A percentile compares a stretch with the other conserved stretches of the same genome.
These are phyloP conservation scores for Xanthoceras sorbifolium DNA, from an alignment of 345 rosid genomes.

Conservation along the genomic window DNA sequence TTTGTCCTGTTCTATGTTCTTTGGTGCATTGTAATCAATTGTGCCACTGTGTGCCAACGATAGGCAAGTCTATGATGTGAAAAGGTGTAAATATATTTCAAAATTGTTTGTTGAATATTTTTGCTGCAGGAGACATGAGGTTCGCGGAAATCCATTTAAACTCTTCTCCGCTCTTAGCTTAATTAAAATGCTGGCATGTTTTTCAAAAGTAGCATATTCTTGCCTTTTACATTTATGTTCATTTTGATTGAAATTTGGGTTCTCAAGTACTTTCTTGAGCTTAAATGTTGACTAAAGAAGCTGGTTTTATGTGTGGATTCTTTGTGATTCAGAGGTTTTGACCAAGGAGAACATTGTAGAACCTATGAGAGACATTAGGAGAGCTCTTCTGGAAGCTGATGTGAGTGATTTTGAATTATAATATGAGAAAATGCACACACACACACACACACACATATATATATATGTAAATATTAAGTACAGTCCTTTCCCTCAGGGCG, in stretches of 20 bases:
- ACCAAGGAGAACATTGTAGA: constrained; percentile 91
- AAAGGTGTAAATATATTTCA: background rate
- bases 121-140: too few relatives aligned
- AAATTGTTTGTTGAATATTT: background rate
- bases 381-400: constrained; percentile 98
- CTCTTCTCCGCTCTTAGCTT: too few relatives aligned
- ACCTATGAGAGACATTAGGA: constrained; percentile 97
- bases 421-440: constrained; percentile 1
- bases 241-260: background rate
- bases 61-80: background rate
- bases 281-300: background rate
- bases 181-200: too few relatives aligned
- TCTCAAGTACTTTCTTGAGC: background rate
- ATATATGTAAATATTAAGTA: too few relatives aligned
- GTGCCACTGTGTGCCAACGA: background rate
- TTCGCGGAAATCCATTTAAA: too few relatives aligned
- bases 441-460: too few relatives aligned
- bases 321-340: constrained; percentile 67
- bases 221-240: background rate
- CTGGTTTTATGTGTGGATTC: constrained; percentile 11
- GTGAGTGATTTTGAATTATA: constrained; percentile 49
- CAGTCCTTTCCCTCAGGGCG: too few relatives aligned
- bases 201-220: too few relatives aligned
- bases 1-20: too few relatives aligned
- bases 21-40: too few relatives aligned